These are phyloP conservation scores for Logfia minima DNA, from an alignment of 129 eudicot species.

Conservation along the genomic window DNA sequence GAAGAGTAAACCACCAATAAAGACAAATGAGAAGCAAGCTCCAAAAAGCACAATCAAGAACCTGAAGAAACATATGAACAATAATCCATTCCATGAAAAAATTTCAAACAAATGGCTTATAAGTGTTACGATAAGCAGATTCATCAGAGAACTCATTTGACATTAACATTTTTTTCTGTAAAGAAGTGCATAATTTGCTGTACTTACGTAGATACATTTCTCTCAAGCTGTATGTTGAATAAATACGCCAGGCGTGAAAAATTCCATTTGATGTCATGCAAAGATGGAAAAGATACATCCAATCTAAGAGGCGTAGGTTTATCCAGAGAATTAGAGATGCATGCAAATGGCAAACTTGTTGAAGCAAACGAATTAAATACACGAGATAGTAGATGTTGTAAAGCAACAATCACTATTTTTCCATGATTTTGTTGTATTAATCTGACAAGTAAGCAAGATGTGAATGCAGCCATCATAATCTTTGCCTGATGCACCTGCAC, in stretches of 20 bases:
- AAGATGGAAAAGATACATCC: conserved; percentile 83
- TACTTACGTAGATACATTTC: conserved; percentile 92
- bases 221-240: conserved; percentile 91
- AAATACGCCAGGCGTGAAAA: conserved; percentile 66
- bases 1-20: conserved; percentile 93
- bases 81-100: conserved; percentile 18
- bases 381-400: conserved; percentile 32
- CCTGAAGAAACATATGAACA: conserved; percentile 50
- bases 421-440: conserved; percentile 36
- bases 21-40: conserved; percentile 81
- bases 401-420: conserved; percentile 24
- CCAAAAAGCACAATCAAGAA: conserved; percentile 71
- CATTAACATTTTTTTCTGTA: background rate
- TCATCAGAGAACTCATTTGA: background rate
- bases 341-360: conserved; percentile 66
- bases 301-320: conserved; percentile 80
- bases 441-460: conserved; percentile 48
- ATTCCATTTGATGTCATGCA: conserved; percentile 76
- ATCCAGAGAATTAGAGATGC: conserved; percentile 65
- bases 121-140: conserved; percentile 11
- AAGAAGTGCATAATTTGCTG: background rate
- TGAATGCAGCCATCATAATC: conserved; percentile 44
- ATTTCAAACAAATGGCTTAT: background rate
- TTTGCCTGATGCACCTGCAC: conserved; percentile 57
- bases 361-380: conserved; percentile 42